Evolutionary conservation across 352 stramenopile species (phyloP), one percentile per base, ranked within the genome.

Genomic region (Blastocystis sp.): DNA sequence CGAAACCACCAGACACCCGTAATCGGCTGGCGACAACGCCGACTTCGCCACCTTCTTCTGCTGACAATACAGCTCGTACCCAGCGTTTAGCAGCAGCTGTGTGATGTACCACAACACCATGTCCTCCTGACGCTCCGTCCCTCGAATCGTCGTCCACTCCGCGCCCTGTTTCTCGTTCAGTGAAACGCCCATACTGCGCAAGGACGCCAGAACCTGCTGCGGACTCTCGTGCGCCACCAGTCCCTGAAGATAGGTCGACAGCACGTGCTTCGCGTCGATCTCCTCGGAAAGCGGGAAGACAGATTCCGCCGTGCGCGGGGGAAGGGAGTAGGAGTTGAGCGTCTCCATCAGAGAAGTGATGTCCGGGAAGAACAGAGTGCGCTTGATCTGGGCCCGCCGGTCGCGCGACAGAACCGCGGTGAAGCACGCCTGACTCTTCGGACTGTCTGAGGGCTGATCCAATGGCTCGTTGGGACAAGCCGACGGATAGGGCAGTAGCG

Each of bases 281-380:
- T 16, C 16, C 45, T 55, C 45, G 9, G 9, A 6, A 55, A 55
- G 24, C 13, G 21, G 45, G 4, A 60, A 77, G 1, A 16, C 29
- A 2, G 66, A 35, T 26, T 77, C 66, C 24, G 2, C n/a, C 37
- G 26, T 29, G 2, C 24, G 45, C 26, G 33, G 33, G 4, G 4
- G 35, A 29, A 29, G 3, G 21, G 33, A 19, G 35, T 71, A 78
- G 31, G 35, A n/a, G 13, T 62, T 60, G 4, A 62, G 35, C 35
- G 31, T 80, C 39, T 26, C 26, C 69, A 26, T 61, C 21, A 29
- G 24, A 21, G 24, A 78, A 13, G 21, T 33, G 12, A 80, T 26
- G 19, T 80, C 69, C 1, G 69, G 69, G 55, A 80, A 80, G 33
- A 19, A 39, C 2, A 80, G 26, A 2, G 69, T 63, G 4, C 69